Percentiles rank a stretch among this genome's conserved stretches.
Evolutionary conservation across 805 yeast species (phyloP).

Genomic region (Ogataea pilisensis): DNA sequence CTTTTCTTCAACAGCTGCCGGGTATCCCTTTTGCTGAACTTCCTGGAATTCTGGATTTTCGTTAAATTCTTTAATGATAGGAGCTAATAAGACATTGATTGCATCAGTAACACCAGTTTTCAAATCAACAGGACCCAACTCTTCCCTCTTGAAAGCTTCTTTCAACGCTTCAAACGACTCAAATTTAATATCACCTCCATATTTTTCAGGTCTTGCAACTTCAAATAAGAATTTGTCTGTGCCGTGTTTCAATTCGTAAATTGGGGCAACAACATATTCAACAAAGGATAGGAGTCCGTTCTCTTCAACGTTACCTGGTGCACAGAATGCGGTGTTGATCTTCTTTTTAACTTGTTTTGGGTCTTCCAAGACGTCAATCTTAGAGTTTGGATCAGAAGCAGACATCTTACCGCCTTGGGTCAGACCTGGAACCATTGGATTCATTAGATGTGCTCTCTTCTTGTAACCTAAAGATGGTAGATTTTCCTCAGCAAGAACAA

Average conservation of each 20-base stretch:
- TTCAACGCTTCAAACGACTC: constrained; percentile 62
- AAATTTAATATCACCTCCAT: constrained; percentile 89
- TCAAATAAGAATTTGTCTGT: constrained; percentile 58
- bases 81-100: constrained; percentile 75
- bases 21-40: constrained; percentile 78
- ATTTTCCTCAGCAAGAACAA: constrained; percentile 94
- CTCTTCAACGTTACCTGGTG: constrained; percentile 88
- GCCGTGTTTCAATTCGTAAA: constrained; percentile 68
- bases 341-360: constrained; percentile 87
- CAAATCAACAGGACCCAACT: constrained; percentile 88
- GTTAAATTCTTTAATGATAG: constrained; percentile 69
- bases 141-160: constrained; percentile 65
- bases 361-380: constrained; percentile 87
- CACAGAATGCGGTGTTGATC: constrained; percentile 88
- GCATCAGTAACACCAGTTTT: constrained; percentile 88
- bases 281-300: constrained; percentile 88
- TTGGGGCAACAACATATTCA: constrained; percentile 80
- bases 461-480: constrained; percentile 84
- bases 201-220: constrained; percentile 91
- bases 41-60: constrained; percentile 68
- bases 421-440: constrained; percentile 97
- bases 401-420: constrained; percentile 98
- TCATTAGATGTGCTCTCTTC: constrained; percentile 98
- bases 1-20: constrained; percentile 61
- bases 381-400: constrained; percentile 97